phyloP scores from a whole-genome alignment of 1,139 yeast genomes.

The Yamadazyma diddensiae region DNA sequence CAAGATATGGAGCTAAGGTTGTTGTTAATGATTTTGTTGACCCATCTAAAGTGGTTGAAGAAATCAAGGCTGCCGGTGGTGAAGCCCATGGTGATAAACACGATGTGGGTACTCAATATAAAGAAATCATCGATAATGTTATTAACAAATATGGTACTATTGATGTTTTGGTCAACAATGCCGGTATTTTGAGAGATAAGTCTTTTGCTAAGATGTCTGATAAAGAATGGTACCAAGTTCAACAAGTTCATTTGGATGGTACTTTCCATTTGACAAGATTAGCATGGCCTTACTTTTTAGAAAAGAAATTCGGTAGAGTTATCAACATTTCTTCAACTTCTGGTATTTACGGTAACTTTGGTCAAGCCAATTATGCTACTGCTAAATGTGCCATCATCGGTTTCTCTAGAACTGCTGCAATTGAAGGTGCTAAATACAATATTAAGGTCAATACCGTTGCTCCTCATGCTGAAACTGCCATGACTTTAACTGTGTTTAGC shows the following conservation, averaged over 20 bases:
- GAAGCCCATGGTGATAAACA: conserved; percentile 81
- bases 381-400: conserved; percentile 92
- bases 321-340: conserved; percentile 92
- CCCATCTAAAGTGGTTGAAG: conserved; percentile 72
- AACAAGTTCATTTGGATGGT: conserved; percentile 80
- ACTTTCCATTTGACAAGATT: conserved; percentile 81
- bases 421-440: conserved; percentile 81
- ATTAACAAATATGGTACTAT: conserved; percentile 75
- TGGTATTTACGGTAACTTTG: conserved; percentile 96
- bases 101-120: conserved; percentile 78
- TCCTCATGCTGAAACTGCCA: conserved; percentile 97
- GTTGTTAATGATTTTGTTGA: conserved; percentile 89
- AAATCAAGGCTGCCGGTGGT: conserved; percentile 74
- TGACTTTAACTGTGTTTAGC: conserved; percentile 86
- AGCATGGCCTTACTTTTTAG: conserved; percentile 86
- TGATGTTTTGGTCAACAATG: conserved; percentile 86
- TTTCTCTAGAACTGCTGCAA: conserved; percentile 78
- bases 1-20: conserved; percentile 91
- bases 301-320: conserved; percentile 78
- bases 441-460: conserved; percentile 84
- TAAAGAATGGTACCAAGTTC: conserved; percentile 79
- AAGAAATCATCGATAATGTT: conserved; percentile 76
- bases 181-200: conserved; percentile 90
- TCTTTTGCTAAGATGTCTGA: conserved; percentile 84
- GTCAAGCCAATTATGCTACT: conserved; percentile 93